phyloP scores from a whole-genome alignment of 1,284 basidiomycete species.

The Leccinum griseonigrum region DNA sequence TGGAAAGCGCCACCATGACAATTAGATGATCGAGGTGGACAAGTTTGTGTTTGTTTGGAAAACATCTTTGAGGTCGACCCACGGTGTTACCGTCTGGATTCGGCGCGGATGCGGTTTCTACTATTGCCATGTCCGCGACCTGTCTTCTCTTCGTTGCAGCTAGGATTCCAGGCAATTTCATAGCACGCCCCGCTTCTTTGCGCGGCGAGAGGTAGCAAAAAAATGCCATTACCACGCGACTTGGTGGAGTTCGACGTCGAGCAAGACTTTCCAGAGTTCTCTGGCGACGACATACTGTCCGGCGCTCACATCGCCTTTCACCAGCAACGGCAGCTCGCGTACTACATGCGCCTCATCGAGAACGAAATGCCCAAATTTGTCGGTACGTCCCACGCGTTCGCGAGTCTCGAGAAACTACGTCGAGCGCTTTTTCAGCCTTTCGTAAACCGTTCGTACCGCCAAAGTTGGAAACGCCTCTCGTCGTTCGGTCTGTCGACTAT shows the following conservation, averaged over 20 bases:
- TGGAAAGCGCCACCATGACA: slow-evolving; percentile 42
- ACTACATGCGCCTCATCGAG: slow-evolving; percentile 80
- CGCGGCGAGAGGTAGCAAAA: slow-evolving; percentile 28
- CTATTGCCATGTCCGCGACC: slow-evolving; percentile 13
- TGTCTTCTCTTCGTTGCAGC: slow-evolving; percentile 8
- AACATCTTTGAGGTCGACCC: not conserved
- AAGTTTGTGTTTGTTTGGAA: slow-evolving; percentile 32
- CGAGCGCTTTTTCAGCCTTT: slow-evolving; percentile 50
- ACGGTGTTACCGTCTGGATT: not conserved
- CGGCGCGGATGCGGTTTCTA: slow-evolving; percentile 20
- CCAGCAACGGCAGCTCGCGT: slow-evolving; percentile 66
- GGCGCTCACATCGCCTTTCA: slow-evolving; percentile 67
- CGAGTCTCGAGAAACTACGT: slow-evolving; percentile 8
- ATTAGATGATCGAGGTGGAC: slow-evolving; percentile 14
- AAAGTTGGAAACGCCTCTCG: slow-evolving; percentile 52
- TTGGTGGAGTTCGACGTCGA: slow-evolving; percentile 32
- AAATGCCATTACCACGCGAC: slow-evolving; percentile 28
- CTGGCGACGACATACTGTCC: slow-evolving; percentile 62
- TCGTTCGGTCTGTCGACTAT: slow-evolving; percentile 76
- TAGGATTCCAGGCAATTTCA: slow-evolving; percentile 20
- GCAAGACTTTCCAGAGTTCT: slow-evolving; percentile 36
- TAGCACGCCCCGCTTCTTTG: slow-evolving; percentile 14
- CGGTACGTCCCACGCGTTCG: slow-evolving; percentile 48
- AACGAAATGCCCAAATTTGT: slow-evolving; percentile 81
- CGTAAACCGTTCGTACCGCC: slow-evolving; percentile 75